Evolutionary conservation across 2,329 filamentous ascomycete species (phyloP).

Genomic region (Paraphoma chrysanthemicola): DNA sequence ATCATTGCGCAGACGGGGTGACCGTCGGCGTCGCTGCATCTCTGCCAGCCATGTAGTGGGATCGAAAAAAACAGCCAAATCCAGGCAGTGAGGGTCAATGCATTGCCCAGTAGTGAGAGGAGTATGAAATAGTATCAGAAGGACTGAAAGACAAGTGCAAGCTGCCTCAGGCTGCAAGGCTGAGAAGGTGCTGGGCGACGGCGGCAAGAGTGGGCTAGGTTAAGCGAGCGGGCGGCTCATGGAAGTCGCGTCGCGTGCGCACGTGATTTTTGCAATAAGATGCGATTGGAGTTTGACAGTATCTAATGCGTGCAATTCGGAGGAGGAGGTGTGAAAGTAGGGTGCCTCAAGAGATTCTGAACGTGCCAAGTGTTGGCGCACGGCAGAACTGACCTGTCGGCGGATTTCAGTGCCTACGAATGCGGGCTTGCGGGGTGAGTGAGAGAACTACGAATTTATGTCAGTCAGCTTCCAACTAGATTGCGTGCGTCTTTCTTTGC

Average conservation of each 20-base stretch:
- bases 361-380: too few relatives aligned
- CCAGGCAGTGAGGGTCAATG: too few relatives aligned
- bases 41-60: background rate
- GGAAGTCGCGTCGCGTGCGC: background rate
- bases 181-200: background rate
- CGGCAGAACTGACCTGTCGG: too few relatives aligned
- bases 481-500: too few relatives aligned
- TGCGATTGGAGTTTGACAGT: too few relatives aligned
- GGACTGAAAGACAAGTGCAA: background rate
- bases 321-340: too few relatives aligned
- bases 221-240: background rate
- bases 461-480: too few relatives aligned
- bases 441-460: too few relatives aligned
- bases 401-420: too few relatives aligned
- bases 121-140: background rate
- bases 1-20: conserved; percentile 3
- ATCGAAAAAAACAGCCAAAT: background rate
- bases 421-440: too few relatives aligned
- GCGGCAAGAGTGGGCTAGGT: background rate
- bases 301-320: too few relatives aligned
- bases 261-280: background rate
- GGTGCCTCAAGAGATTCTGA: too few relatives aligned
- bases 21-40: conserved; percentile 1
- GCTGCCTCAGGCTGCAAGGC: background rate
- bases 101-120: background rate